A percentile compares a stretch with the other conserved stretches of the same genome.
Evolutionary conservation across 306 rosid genomes (phyloP).

Genomic region (Carpinus fangiana): DNA sequence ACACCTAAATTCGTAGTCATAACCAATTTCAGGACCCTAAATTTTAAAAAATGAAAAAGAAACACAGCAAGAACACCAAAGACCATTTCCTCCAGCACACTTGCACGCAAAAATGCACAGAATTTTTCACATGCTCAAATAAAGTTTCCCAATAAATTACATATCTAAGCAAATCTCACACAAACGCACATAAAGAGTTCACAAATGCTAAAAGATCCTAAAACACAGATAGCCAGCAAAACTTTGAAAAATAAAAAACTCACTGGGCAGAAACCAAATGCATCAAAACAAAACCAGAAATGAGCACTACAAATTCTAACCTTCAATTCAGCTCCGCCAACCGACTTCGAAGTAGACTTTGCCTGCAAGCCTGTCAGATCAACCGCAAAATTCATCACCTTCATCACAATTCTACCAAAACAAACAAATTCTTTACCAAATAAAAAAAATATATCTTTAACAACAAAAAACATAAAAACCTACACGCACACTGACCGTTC

Average conservation of each 20-base stretch:
- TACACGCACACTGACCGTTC: slow-evolving; percentile 49
- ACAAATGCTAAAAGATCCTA: slow-evolving; percentile 21
- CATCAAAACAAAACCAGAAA: neutral
- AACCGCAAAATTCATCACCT: slow-evolving; percentile 23
- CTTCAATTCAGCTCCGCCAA: slow-evolving; percentile 47
- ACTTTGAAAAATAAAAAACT: neutral
- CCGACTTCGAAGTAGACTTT: slow-evolving; percentile 32
- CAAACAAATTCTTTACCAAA: neutral
- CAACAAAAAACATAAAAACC: slow-evolving; percentile 16
- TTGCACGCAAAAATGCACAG: neutral
- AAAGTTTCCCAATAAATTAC: slow-evolving; percentile 12
- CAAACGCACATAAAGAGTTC: neutral
- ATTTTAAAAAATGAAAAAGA: neutral
- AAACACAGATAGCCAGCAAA: neutral
- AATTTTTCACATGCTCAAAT: neutral
- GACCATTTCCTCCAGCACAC: neutral
- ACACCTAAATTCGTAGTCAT: slow-evolving; percentile 10
- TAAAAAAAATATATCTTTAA: neutral
- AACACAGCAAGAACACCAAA: neutral
- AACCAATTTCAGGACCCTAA: slow-evolving; percentile 9
- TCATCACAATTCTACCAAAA: slow-evolving; percentile 17
- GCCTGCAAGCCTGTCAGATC: slow-evolving; percentile 50
- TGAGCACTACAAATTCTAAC: slow-evolving; percentile 36
- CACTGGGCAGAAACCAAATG: slow-evolving; percentile 4
- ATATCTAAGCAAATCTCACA: slow-evolving; percentile 4